phyloP scores from a whole-genome alignment of 2,329 filamentous ascomycete species.

The Fusarium sp. region DNA sequence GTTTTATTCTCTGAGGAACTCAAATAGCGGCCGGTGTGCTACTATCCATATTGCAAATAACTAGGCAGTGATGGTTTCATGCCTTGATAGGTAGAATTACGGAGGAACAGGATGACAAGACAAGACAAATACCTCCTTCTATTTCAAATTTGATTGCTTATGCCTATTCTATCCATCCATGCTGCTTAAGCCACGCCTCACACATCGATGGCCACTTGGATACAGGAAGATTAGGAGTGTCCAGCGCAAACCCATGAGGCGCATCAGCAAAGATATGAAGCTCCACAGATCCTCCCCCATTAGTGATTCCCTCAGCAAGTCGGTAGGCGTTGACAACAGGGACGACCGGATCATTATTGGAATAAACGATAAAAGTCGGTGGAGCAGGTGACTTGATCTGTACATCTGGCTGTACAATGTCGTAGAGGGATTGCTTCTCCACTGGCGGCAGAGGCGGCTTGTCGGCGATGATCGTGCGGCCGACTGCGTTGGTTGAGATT shows the following conservation, averaged over 20 bases:
- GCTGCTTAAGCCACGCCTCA: slow-evolving; percentile 33
- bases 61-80: too few species aligned
- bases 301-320: slow-evolving; percentile 26
- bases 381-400: slow-evolving; percentile 27
- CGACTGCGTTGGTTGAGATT: slow-evolving; percentile 35
- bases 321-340: slow-evolving; percentile 37
- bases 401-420: slow-evolving; percentile 33
- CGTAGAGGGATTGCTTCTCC: slow-evolving; percentile 37
- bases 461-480: slow-evolving; percentile 33
- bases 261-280: slow-evolving; percentile 38
- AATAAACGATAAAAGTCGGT: slow-evolving; percentile 35
- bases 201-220: slow-evolving; percentile 37
- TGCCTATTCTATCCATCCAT: slow-evolving; percentile 14
- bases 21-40: too few species aligned
- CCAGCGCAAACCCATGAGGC: slow-evolving; percentile 36
- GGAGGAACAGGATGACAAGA: background rate
- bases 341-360: slow-evolving; percentile 38
- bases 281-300: slow-evolving; percentile 25
- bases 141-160: fast-evolving
- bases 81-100: too few species aligned
- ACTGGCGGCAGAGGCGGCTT: slow-evolving; percentile 33
- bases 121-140: background rate
- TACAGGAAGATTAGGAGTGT: slow-evolving; percentile 29
- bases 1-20: too few species aligned
- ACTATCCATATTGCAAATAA: too few species aligned